A percentile compares a stretch with the other conserved stretches of the same genome.
Conservation (phyloP, 345 rosid genomes). For the Turnera subulata region DNA sequence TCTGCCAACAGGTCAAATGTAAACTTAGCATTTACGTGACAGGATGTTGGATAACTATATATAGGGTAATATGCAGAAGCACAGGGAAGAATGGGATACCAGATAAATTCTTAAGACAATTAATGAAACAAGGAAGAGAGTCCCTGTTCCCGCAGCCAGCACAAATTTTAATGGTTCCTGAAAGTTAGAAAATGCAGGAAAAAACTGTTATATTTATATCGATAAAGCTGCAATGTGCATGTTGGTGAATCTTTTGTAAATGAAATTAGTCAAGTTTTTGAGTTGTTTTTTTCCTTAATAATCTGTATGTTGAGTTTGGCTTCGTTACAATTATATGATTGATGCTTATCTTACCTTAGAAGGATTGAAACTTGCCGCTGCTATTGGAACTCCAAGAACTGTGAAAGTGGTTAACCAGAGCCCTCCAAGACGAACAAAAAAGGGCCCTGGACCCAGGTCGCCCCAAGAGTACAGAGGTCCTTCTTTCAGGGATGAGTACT, state of each 20-base stretch:
- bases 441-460: conserved; percentile 57
- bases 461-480: conserved; percentile 88
- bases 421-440: conserved; percentile 81
- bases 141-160: conserved; percentile 93
- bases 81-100: conserved; percentile 36
- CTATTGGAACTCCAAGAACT: conserved; percentile 79
- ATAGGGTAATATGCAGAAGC: no score
- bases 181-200: conserved; percentile 1
- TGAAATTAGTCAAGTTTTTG: conserved; percentile 1
- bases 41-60: no score
- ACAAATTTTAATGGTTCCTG: conserved; percentile 86
- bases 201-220: no score
- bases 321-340: no score
- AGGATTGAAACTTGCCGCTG: conserved; percentile 96
- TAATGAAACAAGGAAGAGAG: conserved; percentile 74
- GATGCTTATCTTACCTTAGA: conserved; percentile 51
- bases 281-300: no score
- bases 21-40: no score
- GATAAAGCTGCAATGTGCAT: neutral
- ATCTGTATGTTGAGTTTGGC: no score
- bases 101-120: conserved; percentile 81
- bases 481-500: conserved; percentile 80
- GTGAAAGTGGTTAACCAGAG: conserved; percentile 79
- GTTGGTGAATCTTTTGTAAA: neutral
- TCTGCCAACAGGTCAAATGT: no score